phyloP scores from a whole-genome alignment of 495 filamentous ascomycete species.

The Penicillium manginii region DNA sequence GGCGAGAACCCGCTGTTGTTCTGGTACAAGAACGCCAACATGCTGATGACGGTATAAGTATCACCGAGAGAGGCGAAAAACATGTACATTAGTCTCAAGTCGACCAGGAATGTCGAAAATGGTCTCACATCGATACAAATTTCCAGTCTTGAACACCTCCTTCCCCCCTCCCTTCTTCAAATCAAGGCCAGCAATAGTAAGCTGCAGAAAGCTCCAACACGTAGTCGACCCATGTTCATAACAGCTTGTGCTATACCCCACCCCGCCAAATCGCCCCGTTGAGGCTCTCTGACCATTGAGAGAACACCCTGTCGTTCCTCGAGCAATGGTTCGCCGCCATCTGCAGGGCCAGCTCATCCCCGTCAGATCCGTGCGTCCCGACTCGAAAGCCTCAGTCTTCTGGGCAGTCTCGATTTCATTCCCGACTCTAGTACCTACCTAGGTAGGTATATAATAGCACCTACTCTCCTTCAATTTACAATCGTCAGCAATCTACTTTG shows the following conservation, averaged over 20 bases:
- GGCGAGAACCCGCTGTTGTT: slow-evolving; percentile 91
- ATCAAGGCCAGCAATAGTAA: background rate
- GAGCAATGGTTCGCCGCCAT: slow-evolving; percentile 2
- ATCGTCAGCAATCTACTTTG: too few species aligned
- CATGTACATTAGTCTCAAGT: background rate
- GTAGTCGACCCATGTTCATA: background rate
- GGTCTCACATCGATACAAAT: background rate
- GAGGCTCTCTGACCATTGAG: slow-evolving; percentile 3
- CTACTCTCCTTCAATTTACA: too few species aligned
- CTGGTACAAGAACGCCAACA: slow-evolving; percentile 94
- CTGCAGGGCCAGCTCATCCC: slow-evolving; percentile 1
- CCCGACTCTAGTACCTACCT: too few species aligned
- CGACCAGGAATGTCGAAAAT: background rate
- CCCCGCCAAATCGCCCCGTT: slow-evolving; percentile 1
- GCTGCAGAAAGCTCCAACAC: background rate
- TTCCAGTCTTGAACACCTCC: background rate
- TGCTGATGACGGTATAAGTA: slow-evolving; percentile 77
- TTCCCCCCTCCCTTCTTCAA: background rate
- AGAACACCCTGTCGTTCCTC: background rate
- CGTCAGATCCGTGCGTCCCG: slow-evolving; percentile 1
- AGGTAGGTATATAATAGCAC: too few species aligned
- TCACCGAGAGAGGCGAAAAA: background rate
- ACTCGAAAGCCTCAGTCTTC: background rate
- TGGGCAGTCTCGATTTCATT: too few species aligned
- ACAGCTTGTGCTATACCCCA: background rate